Percentiles rank a stretch among this genome's conserved stretches.
phyloP scores from a whole-genome alignment of 495 filamentous ascomycete genomes.

The Penicillium riverlandense region DNA sequence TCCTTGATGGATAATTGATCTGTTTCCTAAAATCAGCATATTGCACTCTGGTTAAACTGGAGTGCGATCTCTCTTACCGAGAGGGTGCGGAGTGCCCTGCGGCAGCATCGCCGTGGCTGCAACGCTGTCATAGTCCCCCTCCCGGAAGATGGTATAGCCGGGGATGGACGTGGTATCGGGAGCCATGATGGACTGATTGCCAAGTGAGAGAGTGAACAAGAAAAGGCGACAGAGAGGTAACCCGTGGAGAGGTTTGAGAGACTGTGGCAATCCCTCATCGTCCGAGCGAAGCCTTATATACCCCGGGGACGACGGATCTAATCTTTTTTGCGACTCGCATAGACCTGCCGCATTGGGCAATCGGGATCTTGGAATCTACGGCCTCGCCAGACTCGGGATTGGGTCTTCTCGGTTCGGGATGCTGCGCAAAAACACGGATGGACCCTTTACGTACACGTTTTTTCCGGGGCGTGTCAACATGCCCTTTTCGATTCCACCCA shows the following conservation, averaged over 20 bases:
- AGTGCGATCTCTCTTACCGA: constrained; percentile 10
- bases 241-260: background rate
- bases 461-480: too few relatives aligned
- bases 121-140: constrained; percentile 27
- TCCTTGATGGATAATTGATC: constrained; percentile 29
- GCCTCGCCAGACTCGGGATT: background rate
- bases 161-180: constrained; percentile 30
- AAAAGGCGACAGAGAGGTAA: background rate
- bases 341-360: background rate
- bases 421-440: too few relatives aligned
- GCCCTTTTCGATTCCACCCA: too few relatives aligned
- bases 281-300: background rate
- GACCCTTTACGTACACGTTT: too few relatives aligned
- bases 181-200: constrained; percentile 22
- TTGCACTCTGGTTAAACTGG: too few relatives aligned
- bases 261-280: background rate
- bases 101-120: constrained; percentile 25
- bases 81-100: constrained; percentile 20
- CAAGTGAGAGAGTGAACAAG: background rate
- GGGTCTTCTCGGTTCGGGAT: background rate
- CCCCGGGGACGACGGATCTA: background rate
- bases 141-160: constrained; percentile 30
- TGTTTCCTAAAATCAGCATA: background rate
- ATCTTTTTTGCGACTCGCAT: background rate
- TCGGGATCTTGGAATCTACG: background rate